Evolutionary conservation across 2,329 filamentous ascomycete species (phyloP).

Genomic region (Aschersonia sp.): DNA sequence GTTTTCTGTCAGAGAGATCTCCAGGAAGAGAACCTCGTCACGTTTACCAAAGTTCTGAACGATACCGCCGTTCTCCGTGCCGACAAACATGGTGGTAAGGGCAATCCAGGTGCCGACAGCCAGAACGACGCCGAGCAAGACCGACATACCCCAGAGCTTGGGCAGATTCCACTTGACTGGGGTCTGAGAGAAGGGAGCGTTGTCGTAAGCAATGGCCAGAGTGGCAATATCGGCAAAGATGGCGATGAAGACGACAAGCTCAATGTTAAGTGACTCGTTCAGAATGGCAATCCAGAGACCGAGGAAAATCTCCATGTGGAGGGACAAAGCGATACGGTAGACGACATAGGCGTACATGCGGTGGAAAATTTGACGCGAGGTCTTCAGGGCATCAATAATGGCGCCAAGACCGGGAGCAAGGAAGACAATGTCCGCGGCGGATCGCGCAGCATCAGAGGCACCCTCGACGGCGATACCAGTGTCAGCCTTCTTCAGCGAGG

Average conservation of each 20-base stretch:
- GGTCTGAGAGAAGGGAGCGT: conserved; percentile 71
- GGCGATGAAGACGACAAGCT: conserved; percentile 84
- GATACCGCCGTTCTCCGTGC: conserved; percentile 61
- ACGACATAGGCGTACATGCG: conserved; percentile 95
- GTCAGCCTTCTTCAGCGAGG: conserved; percentile 89
- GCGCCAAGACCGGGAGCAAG: conserved; percentile 80
- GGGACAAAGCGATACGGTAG: conserved; percentile 84
- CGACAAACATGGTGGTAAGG: conserved; percentile 68
- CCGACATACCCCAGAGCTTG: conserved; percentile 86
- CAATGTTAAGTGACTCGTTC: conserved; percentile 71
- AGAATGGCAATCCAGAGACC: conserved; percentile 85
- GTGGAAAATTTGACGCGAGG: conserved; percentile 88
- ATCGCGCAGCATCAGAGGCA: conserved; percentile 79
- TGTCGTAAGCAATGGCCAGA: conserved; percentile 85
- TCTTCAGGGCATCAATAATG: conserved; percentile 87
- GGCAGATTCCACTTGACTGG: conserved; percentile 94
- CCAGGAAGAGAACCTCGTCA: conserved; percentile 74
- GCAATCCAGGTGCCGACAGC: conserved; percentile 80
- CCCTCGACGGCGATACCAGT: conserved; percentile 92
- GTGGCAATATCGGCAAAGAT: conserved; percentile 92
- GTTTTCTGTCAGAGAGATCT: conserved; percentile 85
- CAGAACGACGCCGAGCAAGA: conserved; percentile 68
- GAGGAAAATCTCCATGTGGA: conserved; percentile 84
- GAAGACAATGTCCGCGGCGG: conserved; percentile 88
- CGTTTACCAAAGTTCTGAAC: conserved; percentile 78